Evolutionary conservation across 2,329 filamentous ascomycete genomes (phyloP), one percentile per base, ranked within the genome.

Genomic region (Trichothecium roseum): DNA sequence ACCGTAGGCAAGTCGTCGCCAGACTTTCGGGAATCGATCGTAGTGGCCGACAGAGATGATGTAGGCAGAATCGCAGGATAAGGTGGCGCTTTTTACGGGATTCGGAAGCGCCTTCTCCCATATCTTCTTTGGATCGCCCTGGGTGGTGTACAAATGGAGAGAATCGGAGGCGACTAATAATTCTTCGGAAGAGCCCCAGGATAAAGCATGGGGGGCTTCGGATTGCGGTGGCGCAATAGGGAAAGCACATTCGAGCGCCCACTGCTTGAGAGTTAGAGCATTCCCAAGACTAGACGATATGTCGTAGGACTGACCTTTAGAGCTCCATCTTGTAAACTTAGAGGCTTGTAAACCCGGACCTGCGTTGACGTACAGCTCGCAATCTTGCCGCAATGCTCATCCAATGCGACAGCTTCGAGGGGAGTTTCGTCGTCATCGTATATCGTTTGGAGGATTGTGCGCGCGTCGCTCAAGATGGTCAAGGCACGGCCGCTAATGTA

Each of bases 401-500:
- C 84, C 42, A 96, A 74, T 20, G 77, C 73, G 43, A 96, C 75
- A 18, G 86, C 82, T 43, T 86, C 74, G 18, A 96, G 63, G 22
- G 57, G 54, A 13, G 62, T 68, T 17, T 77, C 68, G 50, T 91
- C 81, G 50, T 93, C 20, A 51, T 91, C 79, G 62, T 94, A 94
- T 46, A 94, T 81, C 4, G 88, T 95, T 58, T 98, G 91, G 24
- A 94, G 61, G 43, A 95, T 74, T 37, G 74, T 74, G 42, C 80
- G 69, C 35, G 84, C 74, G 34, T 78, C 81, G 51, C 76, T 73
- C 46, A 96, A 77, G 49, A 98, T 80, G 36, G 91, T 77, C 44
- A 96, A 75, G 42, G 85, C 85, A 59, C 81, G 84, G 50, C 89
- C 89, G 40, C 84, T 91, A 45, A 95, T 82, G 61, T 96, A 98